A percentile compares a stretch with the other conserved stretches of the same genome.
Conservation (phyloP, 768 basidiomycete genomes). For the Hypsizygus marmoreus region DNA sequence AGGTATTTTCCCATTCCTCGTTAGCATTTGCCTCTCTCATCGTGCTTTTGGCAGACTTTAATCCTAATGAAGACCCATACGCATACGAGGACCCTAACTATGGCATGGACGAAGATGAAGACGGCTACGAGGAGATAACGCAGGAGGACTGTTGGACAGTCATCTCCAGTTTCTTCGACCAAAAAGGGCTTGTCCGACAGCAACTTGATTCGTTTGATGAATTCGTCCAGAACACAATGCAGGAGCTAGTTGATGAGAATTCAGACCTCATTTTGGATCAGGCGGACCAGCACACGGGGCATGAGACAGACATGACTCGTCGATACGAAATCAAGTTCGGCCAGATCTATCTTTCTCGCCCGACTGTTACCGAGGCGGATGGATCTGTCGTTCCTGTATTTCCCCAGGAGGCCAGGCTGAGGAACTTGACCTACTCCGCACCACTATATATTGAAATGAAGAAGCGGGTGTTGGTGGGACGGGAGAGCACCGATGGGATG, state of each 20-base stretch:
- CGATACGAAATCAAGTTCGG: conserved; percentile 98
- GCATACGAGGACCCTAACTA: conserved; percentile 63
- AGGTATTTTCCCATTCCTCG: conserved; percentile 42
- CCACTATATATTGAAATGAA: conserved; percentile 95
- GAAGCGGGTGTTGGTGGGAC: conserved; percentile 78
- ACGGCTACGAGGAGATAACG: conserved; percentile 73
- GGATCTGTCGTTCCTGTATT: conserved; percentile 92
- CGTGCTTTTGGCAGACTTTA: conserved; percentile 43
- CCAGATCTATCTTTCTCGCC: conserved; percentile 95
- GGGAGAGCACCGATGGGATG: conserved; percentile 77
- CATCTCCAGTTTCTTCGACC: conserved; percentile 95
- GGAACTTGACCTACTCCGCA: conserved; percentile 95
- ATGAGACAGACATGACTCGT: conserved; percentile 75
- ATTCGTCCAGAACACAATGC: conserved; percentile 99
- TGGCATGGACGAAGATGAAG: conserved; percentile 56
- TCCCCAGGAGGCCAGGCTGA: conserved; percentile 92
- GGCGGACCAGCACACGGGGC: conserved; percentile 93
- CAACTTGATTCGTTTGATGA: conserved; percentile 99
- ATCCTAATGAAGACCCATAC: conserved; percentile 52
- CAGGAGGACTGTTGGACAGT: conserved; percentile 96
- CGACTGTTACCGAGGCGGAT: conserved; percentile 94
- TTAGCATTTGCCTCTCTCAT: conserved; percentile 34
- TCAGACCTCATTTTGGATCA: conserved; percentile 96
- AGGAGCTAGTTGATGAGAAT: conserved; percentile 97
- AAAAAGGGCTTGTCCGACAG: conserved; percentile 96